Percentiles rank a stretch among this genome's conserved stretches.
These are phyloP conservation scores for Populus euphratica DNA, from an alignment of 345 rosid genomes.

Conservation along the genomic window DNA sequence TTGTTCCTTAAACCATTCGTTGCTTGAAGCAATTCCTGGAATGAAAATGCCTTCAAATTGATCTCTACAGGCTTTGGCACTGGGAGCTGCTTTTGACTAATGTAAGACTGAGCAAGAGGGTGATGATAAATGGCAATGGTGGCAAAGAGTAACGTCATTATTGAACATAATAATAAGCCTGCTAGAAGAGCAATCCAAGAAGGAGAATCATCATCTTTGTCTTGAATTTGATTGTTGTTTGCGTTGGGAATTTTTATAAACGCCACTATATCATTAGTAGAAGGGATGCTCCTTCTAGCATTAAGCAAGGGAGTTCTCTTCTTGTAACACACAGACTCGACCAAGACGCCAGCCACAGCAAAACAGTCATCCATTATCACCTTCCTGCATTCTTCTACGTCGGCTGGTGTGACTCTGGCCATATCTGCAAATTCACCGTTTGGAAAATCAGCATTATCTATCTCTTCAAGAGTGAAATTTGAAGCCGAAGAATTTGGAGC, in stretches of 20 bases:
- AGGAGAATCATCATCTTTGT: constrained; percentile 4
- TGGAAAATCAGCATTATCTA: constrained; percentile 24
- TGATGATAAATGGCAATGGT: constrained; percentile 19
- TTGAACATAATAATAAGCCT: constrained; percentile 14
- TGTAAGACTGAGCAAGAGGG: constrained; percentile 19
- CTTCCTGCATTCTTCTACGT: constrained; percentile 17
- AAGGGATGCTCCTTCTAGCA: constrained; percentile 29
- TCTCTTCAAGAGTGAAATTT: constrained; percentile 11
- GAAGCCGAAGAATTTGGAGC: constrained; percentile 18
- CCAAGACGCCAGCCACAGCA: constrained; percentile 26
- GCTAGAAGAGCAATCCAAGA: constrained; percentile 10
- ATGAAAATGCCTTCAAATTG: constrained; percentile 39
- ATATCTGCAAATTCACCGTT: constrained; percentile 15
- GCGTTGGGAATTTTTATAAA: constrained; percentile 28
- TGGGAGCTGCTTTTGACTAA: not conserved
- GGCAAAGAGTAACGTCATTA: constrained; percentile 22
- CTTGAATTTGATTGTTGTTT: not conserved
- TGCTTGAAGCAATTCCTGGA: constrained; percentile 29
- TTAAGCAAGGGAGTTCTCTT: constrained; percentile 37
- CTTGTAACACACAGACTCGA: constrained; percentile 18
- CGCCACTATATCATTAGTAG: constrained; percentile 18
- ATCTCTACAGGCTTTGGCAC: constrained; percentile 23
- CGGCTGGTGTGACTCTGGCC: constrained; percentile 3
- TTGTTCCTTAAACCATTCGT: constrained; percentile 36
- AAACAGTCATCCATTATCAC: constrained; percentile 29